Evolutionary conservation across 192 early-diverging fungal species (phyloP).

Genomic region (Coemansia sp.): DNA sequence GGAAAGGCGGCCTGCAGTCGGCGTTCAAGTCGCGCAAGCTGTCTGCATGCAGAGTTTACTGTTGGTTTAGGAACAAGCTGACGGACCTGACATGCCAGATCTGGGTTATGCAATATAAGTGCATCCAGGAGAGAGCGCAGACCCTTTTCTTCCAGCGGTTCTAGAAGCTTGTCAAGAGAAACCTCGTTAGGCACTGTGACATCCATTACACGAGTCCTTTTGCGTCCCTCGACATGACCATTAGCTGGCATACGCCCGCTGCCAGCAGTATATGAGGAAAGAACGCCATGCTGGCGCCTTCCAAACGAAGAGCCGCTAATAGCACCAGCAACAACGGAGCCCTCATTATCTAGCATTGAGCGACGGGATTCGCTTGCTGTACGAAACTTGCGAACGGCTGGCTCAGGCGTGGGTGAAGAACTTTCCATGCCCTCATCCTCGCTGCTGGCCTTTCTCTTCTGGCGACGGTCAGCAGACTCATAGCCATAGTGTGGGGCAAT

Average conservation of each 20-base stretch:
- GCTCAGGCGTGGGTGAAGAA: constrained; percentile 49
- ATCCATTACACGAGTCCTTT: constrained; percentile 38
- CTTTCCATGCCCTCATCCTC: constrained; percentile 54
- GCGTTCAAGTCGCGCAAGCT: constrained; percentile 69
- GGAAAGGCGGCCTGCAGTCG: constrained; percentile 78
- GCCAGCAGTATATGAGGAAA: background rate
- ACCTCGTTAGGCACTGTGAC: constrained; percentile 30
- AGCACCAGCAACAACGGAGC: constrained; percentile 14
- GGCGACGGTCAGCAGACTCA: constrained; percentile 20
- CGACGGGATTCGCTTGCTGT: constrained; percentile 20
- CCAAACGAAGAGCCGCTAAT: constrained; percentile 15
- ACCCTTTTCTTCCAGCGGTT: constrained; percentile 69
- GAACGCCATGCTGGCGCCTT: constrained; percentile 8
- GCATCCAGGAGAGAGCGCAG: constrained; percentile 72
- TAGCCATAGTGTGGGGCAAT: background rate
- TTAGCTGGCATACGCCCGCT: background rate
- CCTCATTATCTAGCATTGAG: constrained; percentile 9
- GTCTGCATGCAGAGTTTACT: constrained; percentile 66
- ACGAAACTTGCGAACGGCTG: constrained; percentile 26
- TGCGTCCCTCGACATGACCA: constrained; percentile 19
- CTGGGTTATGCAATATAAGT: constrained; percentile 73
- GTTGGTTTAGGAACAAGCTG: constrained; percentile 84
- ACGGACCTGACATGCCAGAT: constrained; percentile 67
- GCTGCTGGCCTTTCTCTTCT: constrained; percentile 52
- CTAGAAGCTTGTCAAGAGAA: constrained; percentile 56